Percentiles rank a stretch among this genome's conserved stretches.
These are phyloP conservation scores for Zymoseptoria tritici DNA, from an alignment of 2,329 filamentous ascomycete species.

Conservation along the genomic window DNA sequence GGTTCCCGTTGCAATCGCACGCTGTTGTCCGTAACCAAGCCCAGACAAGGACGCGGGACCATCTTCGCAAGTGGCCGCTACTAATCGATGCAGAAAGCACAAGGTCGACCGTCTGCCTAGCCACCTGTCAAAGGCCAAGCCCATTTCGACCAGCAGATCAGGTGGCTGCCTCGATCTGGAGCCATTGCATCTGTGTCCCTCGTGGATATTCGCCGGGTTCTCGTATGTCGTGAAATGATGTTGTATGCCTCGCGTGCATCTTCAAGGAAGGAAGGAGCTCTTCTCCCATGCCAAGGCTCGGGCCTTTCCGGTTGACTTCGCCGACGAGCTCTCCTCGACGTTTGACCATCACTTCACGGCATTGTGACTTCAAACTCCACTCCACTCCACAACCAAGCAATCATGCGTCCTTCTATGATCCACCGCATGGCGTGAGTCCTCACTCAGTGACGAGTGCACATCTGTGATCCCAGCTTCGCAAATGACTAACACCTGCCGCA, in stretches of 20 bases:
- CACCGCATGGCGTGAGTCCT: conserved; percentile 37
- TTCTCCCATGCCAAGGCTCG: background rate
- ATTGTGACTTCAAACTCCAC: background rate
- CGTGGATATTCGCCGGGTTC: background rate
- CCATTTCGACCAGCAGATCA: conserved; percentile 32
- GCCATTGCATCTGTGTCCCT: conserved; percentile 27
- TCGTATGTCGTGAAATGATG: background rate
- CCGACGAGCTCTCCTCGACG: background rate
- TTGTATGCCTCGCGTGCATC: background rate
- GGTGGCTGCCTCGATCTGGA: conserved; percentile 23
- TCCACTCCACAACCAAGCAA: conserved; percentile 4
- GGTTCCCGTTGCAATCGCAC: background rate
- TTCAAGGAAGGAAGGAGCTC: background rate
- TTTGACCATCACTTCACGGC: conserved; percentile 1
- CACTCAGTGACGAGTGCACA: background rate
- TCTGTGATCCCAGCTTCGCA: background rate
- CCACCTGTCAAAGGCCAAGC: conserved; percentile 36
- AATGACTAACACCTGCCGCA: conserved; percentile 6
- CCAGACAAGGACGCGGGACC: background rate
- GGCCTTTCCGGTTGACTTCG: background rate
- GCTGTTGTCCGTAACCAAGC: background rate
- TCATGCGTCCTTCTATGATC: conserved; percentile 30
- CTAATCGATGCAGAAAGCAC: conserved; percentile 31
- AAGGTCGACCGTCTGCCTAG: conserved; percentile 39
- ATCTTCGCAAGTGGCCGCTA: conserved; percentile 8